Conservation (phyloP, 2,329 filamentous ascomycete species). For the Colletotrichum tropicicola region DNA sequence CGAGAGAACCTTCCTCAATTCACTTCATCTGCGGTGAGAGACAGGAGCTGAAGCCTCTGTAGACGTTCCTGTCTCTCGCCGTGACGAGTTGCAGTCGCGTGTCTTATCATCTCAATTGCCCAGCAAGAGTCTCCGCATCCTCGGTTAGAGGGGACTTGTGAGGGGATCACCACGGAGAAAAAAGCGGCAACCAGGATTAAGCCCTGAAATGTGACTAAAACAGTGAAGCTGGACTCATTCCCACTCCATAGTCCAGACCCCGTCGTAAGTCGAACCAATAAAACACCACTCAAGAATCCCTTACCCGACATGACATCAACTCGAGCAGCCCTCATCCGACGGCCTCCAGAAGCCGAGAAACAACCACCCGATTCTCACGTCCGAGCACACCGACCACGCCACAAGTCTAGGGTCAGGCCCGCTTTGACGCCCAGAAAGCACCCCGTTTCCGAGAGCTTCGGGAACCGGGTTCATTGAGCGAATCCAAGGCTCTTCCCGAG, state of each 20-base stretch:
- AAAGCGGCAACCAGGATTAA: too few species aligned
- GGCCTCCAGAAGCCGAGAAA: neutral
- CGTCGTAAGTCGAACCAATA: neutral
- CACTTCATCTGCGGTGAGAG: too few species aligned
- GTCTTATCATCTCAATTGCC: too few species aligned
- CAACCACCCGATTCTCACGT: neutral
- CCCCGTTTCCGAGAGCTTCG: conserved; percentile 7
- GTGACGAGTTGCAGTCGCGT: too few species aligned
- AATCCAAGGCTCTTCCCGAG: neutral
- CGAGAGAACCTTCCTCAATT: too few species aligned
- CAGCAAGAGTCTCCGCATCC: too few species aligned
- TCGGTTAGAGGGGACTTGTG: too few species aligned
- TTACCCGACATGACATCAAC: conserved; percentile 13
- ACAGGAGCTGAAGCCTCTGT: too few species aligned
- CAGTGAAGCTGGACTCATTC: neutral
- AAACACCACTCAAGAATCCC: neutral
- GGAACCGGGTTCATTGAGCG: conserved; percentile 3
- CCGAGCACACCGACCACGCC: neutral
- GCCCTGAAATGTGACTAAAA: too few species aligned
- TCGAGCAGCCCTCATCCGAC: conserved; percentile 15
- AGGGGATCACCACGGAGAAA: too few species aligned
- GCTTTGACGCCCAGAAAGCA: neutral
- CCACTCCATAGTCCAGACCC: neutral
- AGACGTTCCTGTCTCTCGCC: too few species aligned
- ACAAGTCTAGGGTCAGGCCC: neutral